These are phyloP conservation scores for Erodium chrysanthum DNA, from an alignment of 441 rosid genomes.

Conservation along the genomic window DNA sequence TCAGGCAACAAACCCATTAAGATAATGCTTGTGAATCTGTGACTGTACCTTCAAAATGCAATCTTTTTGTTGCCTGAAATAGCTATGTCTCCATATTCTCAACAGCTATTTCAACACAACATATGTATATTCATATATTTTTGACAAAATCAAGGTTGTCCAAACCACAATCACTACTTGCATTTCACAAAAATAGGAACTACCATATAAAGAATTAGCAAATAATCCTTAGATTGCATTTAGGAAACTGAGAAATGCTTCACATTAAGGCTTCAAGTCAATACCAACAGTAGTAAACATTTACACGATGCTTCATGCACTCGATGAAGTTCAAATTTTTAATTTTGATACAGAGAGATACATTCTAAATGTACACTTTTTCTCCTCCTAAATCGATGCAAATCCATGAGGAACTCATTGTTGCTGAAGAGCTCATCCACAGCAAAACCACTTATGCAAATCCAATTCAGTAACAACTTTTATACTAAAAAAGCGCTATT, in stretches of 20 bases:
- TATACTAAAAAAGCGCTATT: neutral
- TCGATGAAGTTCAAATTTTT: neutral
- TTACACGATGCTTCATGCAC: neutral
- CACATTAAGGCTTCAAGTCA: too few relatives aligned
- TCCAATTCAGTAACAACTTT: neutral
- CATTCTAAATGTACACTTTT: neutral
- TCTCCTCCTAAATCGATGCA: neutral
- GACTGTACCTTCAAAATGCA: neutral
- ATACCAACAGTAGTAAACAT: neutral
- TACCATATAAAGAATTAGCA: neutral
- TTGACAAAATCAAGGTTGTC: neutral
- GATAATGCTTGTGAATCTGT: neutral
- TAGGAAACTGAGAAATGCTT: neutral
- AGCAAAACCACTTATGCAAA: constrained; percentile 22
- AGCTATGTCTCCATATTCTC: neutral
- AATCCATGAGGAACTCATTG: neutral
- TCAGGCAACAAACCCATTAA: neutral
- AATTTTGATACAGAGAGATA: neutral
- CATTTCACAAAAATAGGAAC: too few relatives aligned
- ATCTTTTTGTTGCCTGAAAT: neutral
- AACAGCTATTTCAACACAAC: neutral
- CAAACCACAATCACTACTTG: too few relatives aligned
- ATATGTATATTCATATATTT: neutral
- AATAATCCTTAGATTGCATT: neutral
- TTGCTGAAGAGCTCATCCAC: neutral